Evolutionary conservation across 139 green algal species (phyloP).

Genomic region (Penium margaritaceum): DNA sequence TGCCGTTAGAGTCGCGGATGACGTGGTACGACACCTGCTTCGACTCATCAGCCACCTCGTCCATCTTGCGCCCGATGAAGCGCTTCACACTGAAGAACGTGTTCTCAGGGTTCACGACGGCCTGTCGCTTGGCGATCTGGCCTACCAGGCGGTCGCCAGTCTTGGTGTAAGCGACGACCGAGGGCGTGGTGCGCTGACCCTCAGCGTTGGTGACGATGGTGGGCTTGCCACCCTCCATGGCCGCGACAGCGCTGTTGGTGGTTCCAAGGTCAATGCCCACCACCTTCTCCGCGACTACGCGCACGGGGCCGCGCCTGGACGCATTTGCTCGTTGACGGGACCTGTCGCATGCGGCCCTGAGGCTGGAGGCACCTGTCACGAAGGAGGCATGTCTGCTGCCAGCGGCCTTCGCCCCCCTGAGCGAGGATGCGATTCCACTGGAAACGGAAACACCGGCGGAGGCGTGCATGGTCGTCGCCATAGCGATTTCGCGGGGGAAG

Average conservation of each 20-base stretch:
- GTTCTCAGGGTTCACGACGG: constrained; percentile 96
- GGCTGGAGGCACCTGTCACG: too few relatives aligned
- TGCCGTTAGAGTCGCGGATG: constrained; percentile 64
- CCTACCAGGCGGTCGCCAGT: constrained; percentile 86
- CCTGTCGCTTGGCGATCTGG: constrained; percentile 98
- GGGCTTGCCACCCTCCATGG: constrained; percentile 56
- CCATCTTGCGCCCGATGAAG: constrained; percentile 87
- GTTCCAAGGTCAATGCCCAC: constrained; percentile 96
- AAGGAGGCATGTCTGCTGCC: too few relatives aligned
- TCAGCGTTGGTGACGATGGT: constrained; percentile 98
- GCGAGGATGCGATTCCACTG: too few relatives aligned
- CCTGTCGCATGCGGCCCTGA: too few relatives aligned
- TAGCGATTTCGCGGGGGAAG: too few relatives aligned
- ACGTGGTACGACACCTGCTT: constrained; percentile 87
- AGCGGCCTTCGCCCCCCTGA: too few relatives aligned
- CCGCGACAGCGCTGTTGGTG: constrained; percentile 80
- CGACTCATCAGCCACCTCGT: constrained; percentile 81
- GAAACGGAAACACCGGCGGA: too few relatives aligned
- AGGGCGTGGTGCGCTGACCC: constrained; percentile 89
- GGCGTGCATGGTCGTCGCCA: too few relatives aligned
- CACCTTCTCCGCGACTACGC: constrained; percentile 57
- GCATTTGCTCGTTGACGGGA: too few relatives aligned
- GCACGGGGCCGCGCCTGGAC: too few relatives aligned
- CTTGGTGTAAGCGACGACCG: constrained; percentile 81
- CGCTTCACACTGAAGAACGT: constrained; percentile 99